phyloP scores from a whole-genome alignment of 352 stramenopile genomes.

The Phytophthora fragariaefolia region DNA sequence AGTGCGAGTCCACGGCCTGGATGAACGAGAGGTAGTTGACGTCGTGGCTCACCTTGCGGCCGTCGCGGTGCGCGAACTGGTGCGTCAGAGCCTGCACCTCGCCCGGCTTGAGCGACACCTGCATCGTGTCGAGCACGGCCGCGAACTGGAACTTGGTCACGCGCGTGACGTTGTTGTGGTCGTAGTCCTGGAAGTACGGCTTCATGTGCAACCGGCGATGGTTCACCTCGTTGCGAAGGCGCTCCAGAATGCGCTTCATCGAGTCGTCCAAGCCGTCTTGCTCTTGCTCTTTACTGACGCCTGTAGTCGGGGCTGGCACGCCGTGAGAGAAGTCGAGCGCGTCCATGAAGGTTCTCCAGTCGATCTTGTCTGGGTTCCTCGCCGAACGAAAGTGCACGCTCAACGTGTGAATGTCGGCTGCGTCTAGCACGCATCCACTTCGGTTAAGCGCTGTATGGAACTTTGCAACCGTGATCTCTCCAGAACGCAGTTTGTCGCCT shows the following conservation, averaged over 20 bases:
- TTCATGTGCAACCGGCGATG: constrained; percentile 84
- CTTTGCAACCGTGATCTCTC: constrained; percentile 85
- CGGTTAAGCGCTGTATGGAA: constrained; percentile 88
- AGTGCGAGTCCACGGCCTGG: constrained; percentile 72
- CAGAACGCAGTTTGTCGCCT: constrained; percentile 79
- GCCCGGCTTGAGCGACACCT: constrained; percentile 50
- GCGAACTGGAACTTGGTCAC: constrained; percentile 88
- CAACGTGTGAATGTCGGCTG: constrained; percentile 68
- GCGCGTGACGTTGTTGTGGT: constrained; percentile 73
- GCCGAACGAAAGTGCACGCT: constrained; percentile 66
- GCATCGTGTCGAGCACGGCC: constrained; percentile 87
- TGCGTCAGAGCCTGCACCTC: constrained; percentile 63
- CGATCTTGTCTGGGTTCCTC: constrained; percentile 75
- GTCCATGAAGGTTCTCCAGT: constrained; percentile 78
- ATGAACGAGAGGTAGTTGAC: constrained; percentile 86
- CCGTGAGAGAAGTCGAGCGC: constrained; percentile 57
- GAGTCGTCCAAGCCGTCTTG: constrained; percentile 27
- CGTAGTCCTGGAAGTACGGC: constrained; percentile 89
- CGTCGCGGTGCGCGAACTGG: constrained; percentile 62
- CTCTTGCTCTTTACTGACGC: background rate
- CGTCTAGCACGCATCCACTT: constrained; percentile 73
- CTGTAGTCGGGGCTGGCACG: constrained; percentile 2
- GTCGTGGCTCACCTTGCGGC: constrained; percentile 62
- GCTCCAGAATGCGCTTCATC: constrained; percentile 47
- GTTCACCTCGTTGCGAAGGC: constrained; percentile 62